Evolutionary conservation across 352 stramenopile species (phyloP).

Genomic region (Elongisporangium undulatum): DNA sequence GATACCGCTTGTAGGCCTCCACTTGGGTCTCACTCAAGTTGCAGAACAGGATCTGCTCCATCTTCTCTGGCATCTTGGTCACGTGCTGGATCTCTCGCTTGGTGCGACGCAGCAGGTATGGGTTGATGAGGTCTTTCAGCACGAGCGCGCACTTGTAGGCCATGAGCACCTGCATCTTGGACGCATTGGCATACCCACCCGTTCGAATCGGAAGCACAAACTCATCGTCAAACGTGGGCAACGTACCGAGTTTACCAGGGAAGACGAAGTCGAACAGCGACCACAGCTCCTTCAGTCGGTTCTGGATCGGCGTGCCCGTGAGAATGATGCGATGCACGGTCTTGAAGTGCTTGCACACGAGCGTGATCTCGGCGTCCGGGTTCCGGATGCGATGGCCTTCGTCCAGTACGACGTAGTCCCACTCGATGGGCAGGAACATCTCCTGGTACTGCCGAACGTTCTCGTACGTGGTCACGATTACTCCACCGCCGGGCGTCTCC

Average conservation of each 20-base stretch:
- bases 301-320: constrained; percentile 91
- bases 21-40: constrained; percentile 87
- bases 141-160: constrained; percentile 96
- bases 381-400: constrained; percentile 99
- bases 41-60: constrained; percentile 98
- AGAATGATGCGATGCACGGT: constrained; percentile 92
- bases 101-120: constrained; percentile 93
- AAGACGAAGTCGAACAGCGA: constrained; percentile 99
- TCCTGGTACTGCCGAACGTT: constrained; percentile 90
- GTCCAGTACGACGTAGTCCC: constrained; percentile 98
- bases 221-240: constrained; percentile 96
- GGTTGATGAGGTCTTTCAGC: constrained; percentile 95
- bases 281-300: constrained; percentile 97
- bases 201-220: constrained; percentile 96
- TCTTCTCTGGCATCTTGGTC: constrained; percentile 94
- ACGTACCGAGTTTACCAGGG: constrained; percentile 95
- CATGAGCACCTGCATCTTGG: constrained; percentile 94
- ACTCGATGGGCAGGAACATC: constrained; percentile 89
- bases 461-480: constrained; percentile 97
- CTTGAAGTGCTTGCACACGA: constrained; percentile 91
- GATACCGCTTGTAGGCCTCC: constrained; percentile 89
- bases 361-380: constrained; percentile 94
- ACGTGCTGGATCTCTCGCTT: constrained; percentile 95
- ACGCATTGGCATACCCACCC: constrained; percentile 91
- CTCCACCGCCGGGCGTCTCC: constrained; percentile 56